A percentile compares a stretch with the other conserved stretches of the same genome.
Evolutionary conservation across 805 yeast species (phyloP).

Genomic region (Tetrapisispora arboricola): DNA sequence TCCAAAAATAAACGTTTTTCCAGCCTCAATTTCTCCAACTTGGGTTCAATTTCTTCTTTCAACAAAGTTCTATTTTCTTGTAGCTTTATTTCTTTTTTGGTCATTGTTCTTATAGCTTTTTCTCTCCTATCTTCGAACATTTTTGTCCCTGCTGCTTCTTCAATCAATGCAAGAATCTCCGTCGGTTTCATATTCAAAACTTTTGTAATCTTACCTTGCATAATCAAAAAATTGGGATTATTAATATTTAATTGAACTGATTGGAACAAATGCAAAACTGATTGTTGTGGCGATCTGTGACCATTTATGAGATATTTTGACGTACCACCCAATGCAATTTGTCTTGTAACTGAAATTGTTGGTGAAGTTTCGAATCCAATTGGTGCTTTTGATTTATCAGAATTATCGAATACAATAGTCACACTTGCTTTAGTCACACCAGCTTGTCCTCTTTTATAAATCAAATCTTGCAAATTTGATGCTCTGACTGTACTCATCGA

Average conservation of each 20-base stretch:
- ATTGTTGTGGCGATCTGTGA: constrained; percentile 89
- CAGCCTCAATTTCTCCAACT: constrained; percentile 63
- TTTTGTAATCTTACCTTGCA: constrained; percentile 98
- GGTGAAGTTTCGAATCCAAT: constrained; percentile 72
- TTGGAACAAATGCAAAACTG: constrained; percentile 82
- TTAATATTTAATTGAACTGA: constrained; percentile 92
- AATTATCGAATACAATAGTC: constrained; percentile 87
- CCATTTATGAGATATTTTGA: constrained; percentile 91
- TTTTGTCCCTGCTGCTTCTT: constrained; percentile 97
- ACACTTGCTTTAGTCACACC: constrained; percentile 96
- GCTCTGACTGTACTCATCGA: constrained; percentile 95
- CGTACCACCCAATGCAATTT: constrained; percentile 81
- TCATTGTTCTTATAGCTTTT: constrained; percentile 84
- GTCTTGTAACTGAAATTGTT: constrained; percentile 85
- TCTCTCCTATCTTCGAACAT: constrained; percentile 91
- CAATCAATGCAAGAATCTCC: constrained; percentile 82
- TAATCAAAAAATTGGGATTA: constrained; percentile 91
- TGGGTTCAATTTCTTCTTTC: constrained; percentile 87
- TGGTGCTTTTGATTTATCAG: constrained; percentile 67
- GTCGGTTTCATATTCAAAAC: constrained; percentile 92
- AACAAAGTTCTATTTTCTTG: constrained; percentile 64
- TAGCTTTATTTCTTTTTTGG: constrained; percentile 78
- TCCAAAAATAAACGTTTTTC: constrained; percentile 80
- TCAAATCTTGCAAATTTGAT: constrained; percentile 81
- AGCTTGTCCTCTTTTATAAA: constrained; percentile 95